These are phyloP conservation scores for Nitzschia putrida DNA, from an alignment of 108 stramenopile species.

Conservation along the genomic window DNA sequence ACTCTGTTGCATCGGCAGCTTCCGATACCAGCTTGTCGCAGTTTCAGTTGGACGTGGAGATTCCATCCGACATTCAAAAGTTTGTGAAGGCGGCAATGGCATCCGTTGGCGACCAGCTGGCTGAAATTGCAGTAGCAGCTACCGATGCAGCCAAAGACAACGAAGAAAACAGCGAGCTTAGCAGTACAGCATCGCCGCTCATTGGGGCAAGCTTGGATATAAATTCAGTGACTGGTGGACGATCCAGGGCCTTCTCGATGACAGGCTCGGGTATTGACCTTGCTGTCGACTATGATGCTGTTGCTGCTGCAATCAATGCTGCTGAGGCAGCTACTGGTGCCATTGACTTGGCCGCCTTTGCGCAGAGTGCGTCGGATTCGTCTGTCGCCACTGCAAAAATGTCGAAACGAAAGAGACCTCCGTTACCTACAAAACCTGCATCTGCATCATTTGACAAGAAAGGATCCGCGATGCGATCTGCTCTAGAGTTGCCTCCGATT, in stretches of 20 bases:
- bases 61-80: conserved; percentile 42
- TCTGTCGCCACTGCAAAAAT: conserved; percentile 7
- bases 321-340: conserved; percentile 74
- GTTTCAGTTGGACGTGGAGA: conserved; percentile 34
- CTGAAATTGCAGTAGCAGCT: conserved; percentile 46
- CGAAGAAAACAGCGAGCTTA: conserved; percentile 38
- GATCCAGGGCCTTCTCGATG: conserved; percentile 35
- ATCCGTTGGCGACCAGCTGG: conserved; percentile 48
- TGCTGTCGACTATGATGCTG: conserved; percentile 77
- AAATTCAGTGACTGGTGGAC: conserved; percentile 12
- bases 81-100: conserved; percentile 54
- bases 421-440: conserved; percentile 13
- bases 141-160: conserved; percentile 26
- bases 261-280: conserved; percentile 38
- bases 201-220: conserved; percentile 43
- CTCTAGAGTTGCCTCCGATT: conserved; percentile 37
- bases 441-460: not conserved
- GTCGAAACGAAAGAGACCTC: conserved; percentile 12
- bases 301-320: conserved; percentile 73
- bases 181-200: conserved; percentile 42
- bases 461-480: conserved; percentile 31
- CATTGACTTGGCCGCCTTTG: conserved; percentile 55
- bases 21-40: conserved; percentile 46
- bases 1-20: conserved; percentile 50
- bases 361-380: conserved; percentile 15